Evolutionary conservation across 2,329 filamentous ascomycete species (phyloP).

Genomic region (Fusarium cyanostomum): DNA sequence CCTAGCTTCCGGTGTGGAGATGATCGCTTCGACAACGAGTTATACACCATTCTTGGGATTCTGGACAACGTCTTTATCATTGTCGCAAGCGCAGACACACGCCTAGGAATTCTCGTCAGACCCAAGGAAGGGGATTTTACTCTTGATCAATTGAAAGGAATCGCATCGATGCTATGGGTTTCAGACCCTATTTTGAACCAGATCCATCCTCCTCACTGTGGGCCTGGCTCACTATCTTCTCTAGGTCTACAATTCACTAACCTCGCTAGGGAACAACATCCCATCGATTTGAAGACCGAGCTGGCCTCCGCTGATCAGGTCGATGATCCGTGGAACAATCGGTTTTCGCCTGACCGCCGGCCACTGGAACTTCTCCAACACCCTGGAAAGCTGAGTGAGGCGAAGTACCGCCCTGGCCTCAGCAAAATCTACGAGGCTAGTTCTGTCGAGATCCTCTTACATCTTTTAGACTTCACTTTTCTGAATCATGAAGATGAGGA

Average conservation of each 20-base stretch:
- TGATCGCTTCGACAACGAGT: not conserved
- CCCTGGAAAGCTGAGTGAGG: slow-evolving; percentile 12
- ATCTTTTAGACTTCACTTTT: slow-evolving; percentile 11
- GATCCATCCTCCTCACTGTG: slow-evolving; percentile 30
- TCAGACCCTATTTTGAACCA: slow-evolving; percentile 21
- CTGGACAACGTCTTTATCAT: slow-evolving; percentile 10
- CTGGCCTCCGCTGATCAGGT: slow-evolving; percentile 4
- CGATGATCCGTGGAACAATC: slow-evolving; percentile 33
- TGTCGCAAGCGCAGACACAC: slow-evolving; percentile 18
- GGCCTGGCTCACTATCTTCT: slow-evolving; percentile 20
- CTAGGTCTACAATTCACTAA: slow-evolving; percentile 34
- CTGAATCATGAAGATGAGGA: not conserved
- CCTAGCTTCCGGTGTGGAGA: not conserved
- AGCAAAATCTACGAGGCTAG: not conserved
- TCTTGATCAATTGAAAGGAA: slow-evolving; percentile 13
- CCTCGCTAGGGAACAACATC: not conserved
- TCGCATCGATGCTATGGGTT: slow-evolving; percentile 25
- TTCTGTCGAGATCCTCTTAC: not conserved
- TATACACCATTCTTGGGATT: slow-evolving; percentile 1
- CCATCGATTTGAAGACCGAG: slow-evolving; percentile 11
- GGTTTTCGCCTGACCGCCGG: slow-evolving; percentile 17
- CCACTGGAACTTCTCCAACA: slow-evolving; percentile 16
- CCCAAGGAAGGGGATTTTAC: not conserved
- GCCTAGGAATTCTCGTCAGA: slow-evolving; percentile 9
- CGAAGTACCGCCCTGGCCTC: slow-evolving; percentile 1